phyloP scores from a whole-genome alignment of 805 yeast genomes.

The Candida tibetensis region DNA sequence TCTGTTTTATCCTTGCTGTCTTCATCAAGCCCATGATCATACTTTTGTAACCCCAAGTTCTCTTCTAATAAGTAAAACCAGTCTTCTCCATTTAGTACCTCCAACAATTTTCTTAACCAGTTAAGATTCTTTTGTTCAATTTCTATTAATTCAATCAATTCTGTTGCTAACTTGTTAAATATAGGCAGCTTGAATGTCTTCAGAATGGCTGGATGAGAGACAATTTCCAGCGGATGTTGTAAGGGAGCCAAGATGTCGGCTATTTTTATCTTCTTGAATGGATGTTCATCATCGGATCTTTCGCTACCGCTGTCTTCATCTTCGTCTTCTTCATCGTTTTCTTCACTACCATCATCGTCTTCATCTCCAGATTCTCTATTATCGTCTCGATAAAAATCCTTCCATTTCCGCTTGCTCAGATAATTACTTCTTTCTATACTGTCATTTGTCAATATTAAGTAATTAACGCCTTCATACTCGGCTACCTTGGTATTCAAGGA shows the following conservation, averaged over 20 bases:
- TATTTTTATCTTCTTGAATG: conserved; percentile 29
- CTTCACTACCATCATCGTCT: conserved; percentile 7
- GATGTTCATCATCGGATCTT: conserved; percentile 18
- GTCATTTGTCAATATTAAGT: conserved; percentile 37
- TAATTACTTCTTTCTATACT: conserved; percentile 26
- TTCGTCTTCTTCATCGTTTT: conserved; percentile 12
- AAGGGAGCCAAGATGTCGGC: conserved; percentile 69
- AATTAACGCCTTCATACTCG: conserved; percentile 36
- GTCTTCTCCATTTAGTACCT: conserved; percentile 84
- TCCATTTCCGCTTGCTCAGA: conserved; percentile 38
- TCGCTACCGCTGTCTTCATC: conserved; percentile 12
- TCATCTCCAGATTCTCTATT: conserved; percentile 7
- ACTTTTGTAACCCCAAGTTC: conserved; percentile 61
- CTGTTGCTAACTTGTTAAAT: conserved; percentile 55
- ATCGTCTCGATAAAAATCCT: conserved; percentile 21
- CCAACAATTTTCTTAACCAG: conserved; percentile 66
- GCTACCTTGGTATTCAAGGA: conserved; percentile 33
- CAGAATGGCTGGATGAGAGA: conserved; percentile 65
- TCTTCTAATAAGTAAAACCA: conserved; percentile 64
- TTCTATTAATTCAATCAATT: conserved; percentile 75
- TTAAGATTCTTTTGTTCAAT: conserved; percentile 78
- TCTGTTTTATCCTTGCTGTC: conserved; percentile 6
- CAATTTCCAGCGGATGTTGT: conserved; percentile 74
- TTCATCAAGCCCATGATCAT: conserved; percentile 58
- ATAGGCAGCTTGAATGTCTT: conserved; percentile 59